These are phyloP conservation scores for Bipolaris victoriae DNA, from an alignment of 2,329 filamentous ascomycete species.

Conservation along the genomic window DNA sequence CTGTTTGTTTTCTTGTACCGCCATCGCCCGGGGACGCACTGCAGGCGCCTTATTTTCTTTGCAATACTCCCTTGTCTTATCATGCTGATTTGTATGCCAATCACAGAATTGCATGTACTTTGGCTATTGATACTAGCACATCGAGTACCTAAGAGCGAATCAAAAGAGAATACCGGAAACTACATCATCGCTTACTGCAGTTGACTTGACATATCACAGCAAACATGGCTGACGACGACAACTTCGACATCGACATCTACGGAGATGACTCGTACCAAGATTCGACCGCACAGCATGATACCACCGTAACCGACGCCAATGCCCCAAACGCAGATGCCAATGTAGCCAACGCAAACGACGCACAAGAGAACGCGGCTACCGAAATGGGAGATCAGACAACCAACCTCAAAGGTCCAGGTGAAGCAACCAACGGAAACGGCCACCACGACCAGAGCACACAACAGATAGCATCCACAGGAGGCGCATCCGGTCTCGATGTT, in stretches of 20 bases:
- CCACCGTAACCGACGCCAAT: constrained; percentile 30
- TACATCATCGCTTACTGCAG: constrained; percentile 30
- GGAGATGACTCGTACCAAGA: constrained; percentile 60
- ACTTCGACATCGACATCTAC: constrained; percentile 75
- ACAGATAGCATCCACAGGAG: constrained; percentile 53
- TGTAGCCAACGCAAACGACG: constrained; percentile 20
- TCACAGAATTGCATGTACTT: constrained; percentile 49
- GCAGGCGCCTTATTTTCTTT: constrained; percentile 21
- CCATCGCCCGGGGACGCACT: constrained; percentile 19
- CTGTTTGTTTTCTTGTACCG: constrained; percentile 25
- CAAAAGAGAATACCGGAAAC: constrained; percentile 40
- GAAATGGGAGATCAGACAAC: constrained; percentile 20
- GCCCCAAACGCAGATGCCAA: constrained; percentile 44
- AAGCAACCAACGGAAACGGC: constrained; percentile 29
- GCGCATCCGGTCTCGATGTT: constrained; percentile 45
- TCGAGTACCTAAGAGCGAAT: constrained; percentile 51
- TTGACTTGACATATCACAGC: constrained; percentile 34
- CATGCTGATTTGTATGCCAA: constrained; percentile 45
- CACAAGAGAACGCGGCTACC: constrained; percentile 17
- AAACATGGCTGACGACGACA: constrained; percentile 66
- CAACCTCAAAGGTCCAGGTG: constrained; percentile 31
- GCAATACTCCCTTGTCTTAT: constrained; percentile 26
- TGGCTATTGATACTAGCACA: constrained; percentile 42
- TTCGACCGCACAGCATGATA: constrained; percentile 30
- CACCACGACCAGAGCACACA: constrained; percentile 46